Evolutionary conservation across 805 yeast species (phyloP).

Genomic region (Wickerhamiella galacta): DNA sequence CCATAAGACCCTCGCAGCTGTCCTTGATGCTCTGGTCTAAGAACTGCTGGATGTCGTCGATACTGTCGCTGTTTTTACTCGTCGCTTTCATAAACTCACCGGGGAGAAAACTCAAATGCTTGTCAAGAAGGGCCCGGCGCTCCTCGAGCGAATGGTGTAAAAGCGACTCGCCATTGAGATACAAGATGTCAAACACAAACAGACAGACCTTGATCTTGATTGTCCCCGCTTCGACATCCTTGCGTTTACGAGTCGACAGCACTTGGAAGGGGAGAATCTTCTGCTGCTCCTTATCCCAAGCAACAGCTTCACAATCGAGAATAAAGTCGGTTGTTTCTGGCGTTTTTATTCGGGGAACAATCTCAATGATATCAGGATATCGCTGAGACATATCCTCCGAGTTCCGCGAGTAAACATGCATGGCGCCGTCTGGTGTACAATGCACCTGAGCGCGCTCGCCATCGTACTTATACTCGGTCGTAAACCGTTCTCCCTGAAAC

Average conservation of each 20-base stretch:
- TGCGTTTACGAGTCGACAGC: slow-evolving; percentile 81
- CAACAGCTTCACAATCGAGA: slow-evolving; percentile 93
- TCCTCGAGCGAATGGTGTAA: slow-evolving; percentile 51
- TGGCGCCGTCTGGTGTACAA: slow-evolving; percentile 40
- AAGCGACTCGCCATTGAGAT: slow-evolving; percentile 53
- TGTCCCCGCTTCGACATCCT: slow-evolving; percentile 74
- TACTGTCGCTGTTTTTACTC: slow-evolving; percentile 47
- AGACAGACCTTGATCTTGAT: slow-evolving; percentile 83
- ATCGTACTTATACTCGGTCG: slow-evolving; percentile 94
- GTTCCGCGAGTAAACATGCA: slow-evolving; percentile 76
- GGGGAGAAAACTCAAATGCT: slow-evolving; percentile 39
- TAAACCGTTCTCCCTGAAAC: slow-evolving; percentile 68
- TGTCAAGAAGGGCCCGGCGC: slow-evolving; percentile 45
- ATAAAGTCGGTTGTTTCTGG: slow-evolving; percentile 39
- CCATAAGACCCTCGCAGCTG: slow-evolving; percentile 93
- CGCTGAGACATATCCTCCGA: slow-evolving; percentile 94
- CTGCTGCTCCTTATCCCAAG: slow-evolving; percentile 70
- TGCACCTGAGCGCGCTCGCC: slow-evolving; percentile 97
- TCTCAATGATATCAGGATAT: slow-evolving; percentile 74
- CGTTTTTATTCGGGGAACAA: slow-evolving; percentile 42
- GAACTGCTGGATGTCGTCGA: slow-evolving; percentile 61
- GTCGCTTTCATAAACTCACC: slow-evolving; percentile 79
- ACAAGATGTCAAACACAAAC: slow-evolving; percentile 78
- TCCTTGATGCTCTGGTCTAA: slow-evolving; percentile 80
- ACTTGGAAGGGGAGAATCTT: slow-evolving; percentile 89